Base-by-base conservation (phyloP, 768 basidiomycete genomes). In the Lyophyllum semitale region DNA sequence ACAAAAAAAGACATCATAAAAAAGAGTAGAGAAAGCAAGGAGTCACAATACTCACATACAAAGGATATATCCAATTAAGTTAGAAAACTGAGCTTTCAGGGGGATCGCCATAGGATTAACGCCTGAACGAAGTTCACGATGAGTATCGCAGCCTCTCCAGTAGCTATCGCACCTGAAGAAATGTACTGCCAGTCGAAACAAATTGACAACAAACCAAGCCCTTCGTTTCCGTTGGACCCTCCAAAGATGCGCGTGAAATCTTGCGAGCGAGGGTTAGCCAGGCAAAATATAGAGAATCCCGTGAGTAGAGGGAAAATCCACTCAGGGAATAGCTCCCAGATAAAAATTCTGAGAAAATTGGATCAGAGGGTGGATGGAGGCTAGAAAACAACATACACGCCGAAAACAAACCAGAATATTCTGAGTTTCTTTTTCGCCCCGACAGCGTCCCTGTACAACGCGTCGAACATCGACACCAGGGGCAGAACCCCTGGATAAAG, bases 111-210 rank as follows among this genome's bases (percentile, higher is more conserved):
- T 67, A 3, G 83, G 82, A 53, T 81, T 83, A 33, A 58, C 30
- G 23, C 63, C 68, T 76, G 41, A 8, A 20, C 45, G 9, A 12
- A 15, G 17, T 18, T n/a, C n/a, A 7, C 33, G 45, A 48, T 51
- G 44, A 57, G 59, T 15, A 44, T 51, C 12, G 44, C 23, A 22
- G 13, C 18, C 1, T 15, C 20, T 11, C 41, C 29, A 33, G 29
- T 35, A 59, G 50, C 13, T 6, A 5, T 26, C n/a, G 41, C 61
- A 20, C 71, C 62, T 62, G 78, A 79, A 13, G 77, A 73, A 18
- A 84, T 78, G 59, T 83, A 83, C 59, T 83, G 81, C 83, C 83
- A 88, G 60, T 88, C 86, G 48, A 88, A 77, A 53, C 81, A 80
- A 38, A 88, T 55, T 7, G 79, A 80, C 32, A 84, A 55, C 29